A percentile compares a stretch with the other conserved stretches of the same genome.
Evolutionary conservation across 805 yeast genomes (phyloP).

Genomic region (Metschnikowia hibisci): DNA sequence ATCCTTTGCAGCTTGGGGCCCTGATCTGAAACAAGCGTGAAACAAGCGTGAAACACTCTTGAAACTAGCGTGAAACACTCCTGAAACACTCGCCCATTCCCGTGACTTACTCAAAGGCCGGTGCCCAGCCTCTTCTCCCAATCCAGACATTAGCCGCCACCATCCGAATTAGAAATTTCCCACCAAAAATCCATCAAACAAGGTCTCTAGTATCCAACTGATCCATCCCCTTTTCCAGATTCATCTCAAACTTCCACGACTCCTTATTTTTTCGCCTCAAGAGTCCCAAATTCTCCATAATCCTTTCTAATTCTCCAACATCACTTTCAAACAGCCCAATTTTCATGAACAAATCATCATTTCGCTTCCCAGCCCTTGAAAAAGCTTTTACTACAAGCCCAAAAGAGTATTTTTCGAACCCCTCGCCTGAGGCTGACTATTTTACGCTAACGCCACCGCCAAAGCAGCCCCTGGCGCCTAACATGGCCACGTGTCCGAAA

Average conservation of each 20-base stretch:
- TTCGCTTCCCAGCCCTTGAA: background rate
- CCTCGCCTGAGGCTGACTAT: conserved; percentile 9
- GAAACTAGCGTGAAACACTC: background rate
- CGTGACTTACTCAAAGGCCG: too few species aligned
- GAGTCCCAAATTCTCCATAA: too few species aligned
- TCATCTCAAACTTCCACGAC: background rate
- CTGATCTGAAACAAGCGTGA: background rate
- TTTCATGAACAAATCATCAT: background rate
- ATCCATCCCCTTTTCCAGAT: too few species aligned
- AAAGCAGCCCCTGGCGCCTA: background rate
- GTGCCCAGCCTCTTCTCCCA: background rate
- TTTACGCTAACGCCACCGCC: conserved; percentile 11
- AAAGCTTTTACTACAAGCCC: background rate
- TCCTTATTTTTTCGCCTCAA: too few species aligned
- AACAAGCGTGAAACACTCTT: background rate
- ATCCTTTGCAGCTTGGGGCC: background rate
- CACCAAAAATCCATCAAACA: too few species aligned
- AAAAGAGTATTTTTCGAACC: background rate
- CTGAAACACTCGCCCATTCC: background rate
- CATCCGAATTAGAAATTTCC: too few species aligned
- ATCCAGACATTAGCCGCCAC: background rate
- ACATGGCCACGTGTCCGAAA: background rate
- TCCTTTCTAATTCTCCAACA: background rate
- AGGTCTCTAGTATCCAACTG: too few species aligned
- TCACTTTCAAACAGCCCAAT: background rate